phyloP scores from a whole-genome alignment of 73 alveolate genomes.

The Tetrahymena thermophila region DNA sequence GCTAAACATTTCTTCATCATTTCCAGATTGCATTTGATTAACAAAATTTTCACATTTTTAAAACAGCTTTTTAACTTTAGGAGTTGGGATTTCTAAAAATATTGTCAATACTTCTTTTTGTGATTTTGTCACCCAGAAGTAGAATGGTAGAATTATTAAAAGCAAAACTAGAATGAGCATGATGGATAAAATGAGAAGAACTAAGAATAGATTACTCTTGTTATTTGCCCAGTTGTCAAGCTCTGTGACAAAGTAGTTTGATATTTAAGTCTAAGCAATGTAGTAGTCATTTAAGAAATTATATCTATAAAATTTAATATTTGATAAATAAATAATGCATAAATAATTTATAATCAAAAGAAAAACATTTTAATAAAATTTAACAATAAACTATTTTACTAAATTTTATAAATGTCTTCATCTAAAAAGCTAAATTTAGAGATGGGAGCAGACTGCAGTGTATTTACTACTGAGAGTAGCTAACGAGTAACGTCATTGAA shows the following conservation, averaged over 20 bases:
- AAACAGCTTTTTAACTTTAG: neutral
- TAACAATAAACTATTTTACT: too few relatives aligned
- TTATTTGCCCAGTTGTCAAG: neutral
- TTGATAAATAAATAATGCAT: neutral
- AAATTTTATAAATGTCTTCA: neutral
- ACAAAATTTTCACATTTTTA: neutral
- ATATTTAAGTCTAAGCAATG: neutral
- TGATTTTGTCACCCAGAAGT: neutral
- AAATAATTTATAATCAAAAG: neutral
- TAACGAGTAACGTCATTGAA: neutral
- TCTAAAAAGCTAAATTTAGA: neutral
- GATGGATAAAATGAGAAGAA: neutral
- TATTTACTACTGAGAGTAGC: neutral
- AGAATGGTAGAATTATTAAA: neutral
- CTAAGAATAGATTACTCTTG: neutral
- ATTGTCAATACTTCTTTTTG: neutral
- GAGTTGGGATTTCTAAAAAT: neutral
- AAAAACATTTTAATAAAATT: too few relatives aligned
- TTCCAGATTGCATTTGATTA: neutral
- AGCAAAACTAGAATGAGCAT: neutral
- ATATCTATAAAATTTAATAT: neutral
- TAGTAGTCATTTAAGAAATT: neutral
- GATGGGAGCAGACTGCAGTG: neutral
- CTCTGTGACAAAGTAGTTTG: neutral
- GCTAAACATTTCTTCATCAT: neutral